Conservation (phyloP, 352 stramenopile species). For the Phytopythium helicoides region DNA sequence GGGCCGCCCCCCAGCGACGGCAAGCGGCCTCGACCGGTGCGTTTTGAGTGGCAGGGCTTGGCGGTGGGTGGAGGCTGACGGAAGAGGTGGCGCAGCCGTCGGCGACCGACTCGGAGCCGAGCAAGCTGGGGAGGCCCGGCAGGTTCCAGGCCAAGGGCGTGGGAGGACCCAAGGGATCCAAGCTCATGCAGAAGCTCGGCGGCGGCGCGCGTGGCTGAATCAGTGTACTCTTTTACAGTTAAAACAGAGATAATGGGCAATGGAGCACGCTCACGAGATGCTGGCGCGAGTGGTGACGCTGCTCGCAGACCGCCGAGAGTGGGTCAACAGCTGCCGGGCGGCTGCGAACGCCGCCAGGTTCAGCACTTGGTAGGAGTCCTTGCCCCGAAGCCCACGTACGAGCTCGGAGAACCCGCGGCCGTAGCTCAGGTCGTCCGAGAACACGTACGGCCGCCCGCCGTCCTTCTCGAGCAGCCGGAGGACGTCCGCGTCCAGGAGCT, state of each 20-base stretch:
- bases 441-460: constrained; percentile 37
- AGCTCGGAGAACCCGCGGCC: constrained; percentile 61
- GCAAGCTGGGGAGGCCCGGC: constrained; percentile 46
- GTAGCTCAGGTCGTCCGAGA: constrained; percentile 62
- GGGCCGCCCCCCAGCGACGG: constrained; percentile 13
- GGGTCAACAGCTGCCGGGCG: constrained; percentile 34
- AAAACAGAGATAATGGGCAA: too few relatives aligned
- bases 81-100: not conserved
- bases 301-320: constrained; percentile 11
- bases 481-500: constrained; percentile 38
- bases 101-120: constrained; percentile 47
- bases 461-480: constrained; percentile 32
- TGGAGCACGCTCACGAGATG: constrained; percentile 15
- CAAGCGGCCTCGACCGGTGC: constrained; percentile 62
- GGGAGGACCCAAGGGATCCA: constrained; percentile 35
- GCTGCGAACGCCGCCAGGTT: constrained; percentile 36
- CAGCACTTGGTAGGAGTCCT: constrained; percentile 14
- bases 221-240: too few relatives aligned
- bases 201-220: constrained; percentile 1
- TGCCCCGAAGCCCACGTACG: constrained; percentile 34
- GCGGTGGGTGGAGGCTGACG: not conserved
- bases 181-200: constrained; percentile 77
- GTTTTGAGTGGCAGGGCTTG: constrained; percentile 1
- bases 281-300: constrained; percentile 13
- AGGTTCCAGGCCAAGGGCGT: constrained; percentile 33